Base-by-base conservation (phyloP, 495 filamentous ascomycete genomes). In the Cairneyella variabilis region DNA sequence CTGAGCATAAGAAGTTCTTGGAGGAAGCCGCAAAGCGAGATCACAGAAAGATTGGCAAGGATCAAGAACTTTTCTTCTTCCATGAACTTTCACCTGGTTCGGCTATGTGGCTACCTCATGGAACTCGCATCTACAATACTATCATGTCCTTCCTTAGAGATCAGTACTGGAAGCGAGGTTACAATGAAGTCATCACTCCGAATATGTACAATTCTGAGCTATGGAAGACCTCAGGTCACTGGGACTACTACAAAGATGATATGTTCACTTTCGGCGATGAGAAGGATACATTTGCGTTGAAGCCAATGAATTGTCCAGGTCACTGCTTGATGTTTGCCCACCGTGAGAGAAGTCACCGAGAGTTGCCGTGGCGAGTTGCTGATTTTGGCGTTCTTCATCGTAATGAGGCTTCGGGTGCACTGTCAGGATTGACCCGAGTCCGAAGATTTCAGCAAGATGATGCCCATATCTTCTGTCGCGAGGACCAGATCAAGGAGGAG, bases 291-390 rank as follows among this genome's bases (percentile, higher is more conserved):
- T 91, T 81, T 67, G 87, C 75, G 11, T 77, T 98, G 36, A 98
- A 98, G 74, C 93, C 95, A 28, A 98, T 98, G 93, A 97, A 97
- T 70, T 98, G 93, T 71, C 93, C 95, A 3, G 90, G 88, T 7
- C 89, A 93, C 68, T 88, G 83, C 60, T 67, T 88, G 22, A 77
- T 95, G 51, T 95, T 93, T 65, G 78, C 71, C 14, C 85, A 89
- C 65, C 77, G 86, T 47, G 90, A 87, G 57, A 78, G 85, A 59
- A 91, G 83, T 65, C 93, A 98, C 72, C 76, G 86, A 53, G 91
- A 98, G 63, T 71, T 97, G 49, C 93, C 93, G 43, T 78, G 92
- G 68, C 76, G 91, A 57, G 80, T 95, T 69, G 92, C 95, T 18
- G 93, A 98, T 66, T 98, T 97, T 73, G 90, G 91, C 64, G 88